These are phyloP conservation scores for Eucalyptus coolabah DNA, from an alignment of 345 rosid species.

Conservation along the genomic window DNA sequence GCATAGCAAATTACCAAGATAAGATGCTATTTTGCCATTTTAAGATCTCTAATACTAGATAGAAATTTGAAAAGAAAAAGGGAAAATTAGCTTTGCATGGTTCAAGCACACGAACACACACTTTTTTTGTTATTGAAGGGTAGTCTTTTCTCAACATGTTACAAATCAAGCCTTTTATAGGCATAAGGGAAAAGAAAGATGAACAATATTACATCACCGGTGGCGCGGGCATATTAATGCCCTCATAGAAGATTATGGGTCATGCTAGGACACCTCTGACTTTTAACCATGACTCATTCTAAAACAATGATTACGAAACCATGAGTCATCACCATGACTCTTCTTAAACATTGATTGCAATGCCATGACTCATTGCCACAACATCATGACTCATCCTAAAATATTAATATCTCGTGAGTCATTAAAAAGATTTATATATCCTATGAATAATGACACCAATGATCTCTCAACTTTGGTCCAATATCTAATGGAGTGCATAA, in stretches of 20 bases:
- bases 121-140: no score
- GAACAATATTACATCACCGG: background rate
- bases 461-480: rapidly evolving
- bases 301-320: no score
- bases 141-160: no score
- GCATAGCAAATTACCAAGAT: no score
- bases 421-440: background rate
- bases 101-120: no score
- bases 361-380: background rate
- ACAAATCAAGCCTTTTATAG: background rate
- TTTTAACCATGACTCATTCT: no score
- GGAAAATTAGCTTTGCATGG: no score
- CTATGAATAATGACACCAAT: rapidly evolving
- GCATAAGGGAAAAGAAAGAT: background rate
- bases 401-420: background rate
- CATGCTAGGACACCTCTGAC: background rate
- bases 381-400: background rate
- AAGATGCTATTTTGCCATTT: no score
- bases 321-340: background rate
- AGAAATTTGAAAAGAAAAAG: no score
- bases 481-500: rapidly evolving
- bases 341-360: background rate
- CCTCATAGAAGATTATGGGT: background rate
- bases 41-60: no score
- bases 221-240: background rate